phyloP scores from a whole-genome alignment of 331 rosid genomes.

The Quercus lobata region DNA sequence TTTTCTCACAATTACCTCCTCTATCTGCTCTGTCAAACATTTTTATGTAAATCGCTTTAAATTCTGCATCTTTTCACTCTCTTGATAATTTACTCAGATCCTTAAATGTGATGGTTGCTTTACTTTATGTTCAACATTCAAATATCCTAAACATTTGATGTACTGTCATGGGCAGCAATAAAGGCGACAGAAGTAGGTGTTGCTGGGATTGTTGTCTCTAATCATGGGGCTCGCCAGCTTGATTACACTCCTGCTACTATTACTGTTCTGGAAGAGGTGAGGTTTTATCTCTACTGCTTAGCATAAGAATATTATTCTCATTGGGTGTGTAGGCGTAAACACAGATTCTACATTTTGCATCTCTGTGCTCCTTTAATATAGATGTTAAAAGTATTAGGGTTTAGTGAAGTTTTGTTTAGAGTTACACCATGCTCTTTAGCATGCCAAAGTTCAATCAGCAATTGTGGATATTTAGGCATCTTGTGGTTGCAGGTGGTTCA shows the following conservation, averaged over 20 bases:
- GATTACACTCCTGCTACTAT: slow-evolving; percentile 57
- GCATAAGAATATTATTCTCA: not conserved
- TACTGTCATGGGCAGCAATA: slow-evolving; percentile 39
- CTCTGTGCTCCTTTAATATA: not conserved
- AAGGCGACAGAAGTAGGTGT: slow-evolving; percentile 51
- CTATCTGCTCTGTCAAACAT: not conserved
- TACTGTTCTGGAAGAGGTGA: slow-evolving; percentile 63
- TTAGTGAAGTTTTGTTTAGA: not conserved
- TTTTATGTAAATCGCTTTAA: not conserved
- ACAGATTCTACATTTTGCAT: not conserved
- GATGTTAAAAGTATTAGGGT: too few relatives aligned
- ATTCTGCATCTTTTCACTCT: not conserved
- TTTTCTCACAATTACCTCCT: not conserved
- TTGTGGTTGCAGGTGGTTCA: slow-evolving; percentile 46
- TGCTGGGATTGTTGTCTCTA: slow-evolving; percentile 59
- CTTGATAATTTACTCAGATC: not conserved
- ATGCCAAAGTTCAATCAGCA: not conserved
- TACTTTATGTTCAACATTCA: not conserved
- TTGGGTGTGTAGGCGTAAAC: not conserved
- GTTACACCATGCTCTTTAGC: not conserved
- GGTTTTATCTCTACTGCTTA: not conserved
- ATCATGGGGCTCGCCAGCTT: slow-evolving; percentile 64
- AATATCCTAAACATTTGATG: not conserved
- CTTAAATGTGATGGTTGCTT: not conserved
- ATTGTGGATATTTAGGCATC: not conserved